Evolutionary conservation across 2,329 filamentous ascomycete species (phyloP).

Genomic region (Colletotrichum liriopes): DNA sequence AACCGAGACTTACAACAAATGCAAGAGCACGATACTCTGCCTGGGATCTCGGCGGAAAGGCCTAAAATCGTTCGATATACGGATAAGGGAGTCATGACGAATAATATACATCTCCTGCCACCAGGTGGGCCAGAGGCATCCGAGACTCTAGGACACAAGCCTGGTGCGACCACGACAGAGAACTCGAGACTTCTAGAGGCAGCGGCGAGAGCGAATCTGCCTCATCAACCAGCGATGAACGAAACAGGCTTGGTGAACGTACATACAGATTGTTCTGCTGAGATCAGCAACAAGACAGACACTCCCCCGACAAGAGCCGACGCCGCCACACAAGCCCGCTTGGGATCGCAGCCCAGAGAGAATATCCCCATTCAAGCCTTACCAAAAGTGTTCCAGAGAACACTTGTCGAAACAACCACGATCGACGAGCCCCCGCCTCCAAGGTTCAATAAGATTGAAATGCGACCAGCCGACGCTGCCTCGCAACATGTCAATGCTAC

Average conservation of each 20-base stretch:
- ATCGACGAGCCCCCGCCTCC: too few relatives aligned
- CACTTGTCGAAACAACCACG: not conserved
- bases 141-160: not conserved
- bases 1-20: not conserved
- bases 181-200: too few relatives aligned
- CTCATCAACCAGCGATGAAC: not conserved
- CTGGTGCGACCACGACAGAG: not conserved
- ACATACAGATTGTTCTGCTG: not conserved
- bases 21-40: not conserved
- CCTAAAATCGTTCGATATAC: conserved; percentile 41
- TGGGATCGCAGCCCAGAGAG: not conserved
- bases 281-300: too few relatives aligned
- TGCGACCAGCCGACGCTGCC: not conserved
- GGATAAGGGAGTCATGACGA: conserved; percentile 43
- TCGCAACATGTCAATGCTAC: not conserved
- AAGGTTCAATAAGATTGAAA: not conserved
- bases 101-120: not conserved
- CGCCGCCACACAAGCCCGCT: not conserved
- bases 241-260: not conserved
- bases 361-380: not conserved
- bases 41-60: too few relatives aligned
- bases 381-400: not conserved
- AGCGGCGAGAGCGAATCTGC: too few relatives aligned
- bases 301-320: not conserved
- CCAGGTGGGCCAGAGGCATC: not conserved